A percentile compares a stretch with the other conserved stretches of the same genome.
Conservation (phyloP, 768 basidiomycete genomes). For the Paxillus rubicundulus region DNA sequence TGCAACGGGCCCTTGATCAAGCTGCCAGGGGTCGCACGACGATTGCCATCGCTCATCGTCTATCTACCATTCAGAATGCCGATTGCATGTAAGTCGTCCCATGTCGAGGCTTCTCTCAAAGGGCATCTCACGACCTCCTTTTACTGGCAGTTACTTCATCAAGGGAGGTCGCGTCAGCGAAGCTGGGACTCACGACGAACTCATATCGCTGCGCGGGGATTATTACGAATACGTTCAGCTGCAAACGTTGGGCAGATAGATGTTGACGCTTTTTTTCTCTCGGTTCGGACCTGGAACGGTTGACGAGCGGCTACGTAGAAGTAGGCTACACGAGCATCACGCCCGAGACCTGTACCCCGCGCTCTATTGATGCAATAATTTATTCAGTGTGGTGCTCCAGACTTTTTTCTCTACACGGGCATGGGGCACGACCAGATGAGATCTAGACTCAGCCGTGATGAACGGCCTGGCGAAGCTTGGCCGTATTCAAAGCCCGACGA, state of each 20-base stretch:
- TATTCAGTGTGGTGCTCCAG: no score
- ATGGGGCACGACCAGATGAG: no score
- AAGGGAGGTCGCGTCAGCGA: conserved; percentile 86
- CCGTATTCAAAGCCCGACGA: no score
- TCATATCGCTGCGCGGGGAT: conserved; percentile 60
- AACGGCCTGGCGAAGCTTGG: no score
- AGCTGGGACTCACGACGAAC: conserved; percentile 84
- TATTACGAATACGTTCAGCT: conserved; percentile 89
- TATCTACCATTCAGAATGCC: conserved; percentile 91
- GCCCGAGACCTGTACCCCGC: no score
- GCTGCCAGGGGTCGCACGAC: conserved; percentile 93
- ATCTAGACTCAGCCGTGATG: no score
- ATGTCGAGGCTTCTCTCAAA: not conserved
- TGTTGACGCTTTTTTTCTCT: not conserved
- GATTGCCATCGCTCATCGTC: conserved; percentile 90
- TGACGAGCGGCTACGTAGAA: no score
- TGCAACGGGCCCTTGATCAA: conserved; percentile 89
- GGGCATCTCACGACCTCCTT: conserved; percentile 4
- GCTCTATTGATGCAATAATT: no score
- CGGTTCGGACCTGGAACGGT: no score
- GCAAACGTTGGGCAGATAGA: conserved; percentile 60
- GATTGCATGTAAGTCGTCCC: conserved; percentile 70
- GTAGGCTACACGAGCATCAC: no score
- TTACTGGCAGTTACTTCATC: conserved; percentile 84
- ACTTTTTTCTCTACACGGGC: no score